These are phyloP conservation scores for Vigna trinervia DNA, from an alignment of 306 rosid genomes.

Conservation along the genomic window DNA sequence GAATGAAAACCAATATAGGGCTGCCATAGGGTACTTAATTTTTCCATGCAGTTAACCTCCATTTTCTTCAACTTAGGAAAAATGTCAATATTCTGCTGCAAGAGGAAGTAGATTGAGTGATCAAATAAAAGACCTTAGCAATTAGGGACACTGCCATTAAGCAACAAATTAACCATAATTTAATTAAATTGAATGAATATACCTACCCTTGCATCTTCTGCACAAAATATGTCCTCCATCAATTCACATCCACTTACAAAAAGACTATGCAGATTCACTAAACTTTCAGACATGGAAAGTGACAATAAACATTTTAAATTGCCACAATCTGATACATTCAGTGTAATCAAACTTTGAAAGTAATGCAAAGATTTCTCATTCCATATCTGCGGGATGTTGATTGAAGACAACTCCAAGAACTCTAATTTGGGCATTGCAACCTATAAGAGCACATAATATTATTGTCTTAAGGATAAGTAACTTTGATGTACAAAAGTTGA, in stretches of 20 bases:
- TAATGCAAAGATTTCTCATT: neutral
- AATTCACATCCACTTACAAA: neutral
- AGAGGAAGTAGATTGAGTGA: neutral
- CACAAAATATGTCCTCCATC: slow-evolving; percentile 28
- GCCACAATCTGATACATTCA: slow-evolving; percentile 7
- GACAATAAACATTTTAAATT: slow-evolving; percentile 30
- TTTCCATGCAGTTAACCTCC: neutral
- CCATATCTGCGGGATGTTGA: slow-evolving; percentile 17
- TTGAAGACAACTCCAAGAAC: slow-evolving; percentile 36
- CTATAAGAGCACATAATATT: slow-evolving; percentile 3
- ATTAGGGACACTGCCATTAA: neutral
- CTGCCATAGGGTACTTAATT: slow-evolving; percentile 29
- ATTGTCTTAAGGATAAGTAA: neutral
- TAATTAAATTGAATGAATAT: neutral
- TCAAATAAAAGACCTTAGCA: neutral
- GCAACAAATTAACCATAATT: neutral
- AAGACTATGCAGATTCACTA: slow-evolving; percentile 35
- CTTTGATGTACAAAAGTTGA: neutral
- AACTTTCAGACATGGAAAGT: slow-evolving; percentile 13
- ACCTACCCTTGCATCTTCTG: neutral
- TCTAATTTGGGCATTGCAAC: slow-evolving; percentile 41
- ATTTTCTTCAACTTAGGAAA: slow-evolving; percentile 39
- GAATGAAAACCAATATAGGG: slow-evolving; percentile 6
- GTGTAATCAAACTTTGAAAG: slow-evolving; percentile 23
- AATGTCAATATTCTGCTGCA: neutral